Conservation (phyloP, 345 rosid species). For the Raphanus raphanistrum region DNA sequence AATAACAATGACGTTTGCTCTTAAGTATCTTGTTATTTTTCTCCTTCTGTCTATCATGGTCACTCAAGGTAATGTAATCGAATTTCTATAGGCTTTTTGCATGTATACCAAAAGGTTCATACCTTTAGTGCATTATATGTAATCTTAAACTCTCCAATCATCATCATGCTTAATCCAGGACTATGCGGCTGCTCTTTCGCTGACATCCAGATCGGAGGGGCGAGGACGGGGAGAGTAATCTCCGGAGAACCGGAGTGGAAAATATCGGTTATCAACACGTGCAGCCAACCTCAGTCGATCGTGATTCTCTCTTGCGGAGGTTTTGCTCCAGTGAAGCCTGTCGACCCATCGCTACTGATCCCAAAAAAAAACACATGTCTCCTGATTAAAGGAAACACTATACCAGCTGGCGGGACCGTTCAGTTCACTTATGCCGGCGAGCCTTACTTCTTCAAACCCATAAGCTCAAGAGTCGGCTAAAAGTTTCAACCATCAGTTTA, state of each 20-base stretch:
- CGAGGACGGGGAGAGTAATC: conserved; percentile 20
- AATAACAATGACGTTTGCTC: conserved; percentile 30
- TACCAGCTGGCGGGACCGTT: conserved; percentile 9
- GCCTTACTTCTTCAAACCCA: conserved; percentile 28
- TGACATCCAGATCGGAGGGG: conserved; percentile 13
- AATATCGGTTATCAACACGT: conserved; percentile 33
- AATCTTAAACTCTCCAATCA: not conserved
- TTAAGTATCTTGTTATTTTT: conserved; percentile 12
- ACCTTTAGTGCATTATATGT: not conserved
- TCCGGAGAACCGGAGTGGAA: conserved; percentile 27
- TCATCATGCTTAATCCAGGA: not conserved
- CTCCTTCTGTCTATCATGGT: conserved; percentile 27
- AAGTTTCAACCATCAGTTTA: not conserved
- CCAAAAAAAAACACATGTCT: conserved; percentile 24
- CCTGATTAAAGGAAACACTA: conserved; percentile 12
- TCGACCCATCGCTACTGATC: conserved; percentile 4
- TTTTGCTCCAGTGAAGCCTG: conserved; percentile 27
- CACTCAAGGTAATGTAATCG: conserved; percentile 23
- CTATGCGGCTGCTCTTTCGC: conserved; percentile 15
- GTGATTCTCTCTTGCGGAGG: conserved; percentile 33
- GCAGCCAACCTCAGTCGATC: conserved; percentile 8
- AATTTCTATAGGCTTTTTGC: not conserved
- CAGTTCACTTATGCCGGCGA: conserved; percentile 21
- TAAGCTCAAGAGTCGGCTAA: not conserved
- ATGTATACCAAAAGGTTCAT: not conserved